These are phyloP conservation scores for Oryza glumipatula DNA, from an alignment of 176 grass and related monocot species.

Conservation along the genomic window DNA sequence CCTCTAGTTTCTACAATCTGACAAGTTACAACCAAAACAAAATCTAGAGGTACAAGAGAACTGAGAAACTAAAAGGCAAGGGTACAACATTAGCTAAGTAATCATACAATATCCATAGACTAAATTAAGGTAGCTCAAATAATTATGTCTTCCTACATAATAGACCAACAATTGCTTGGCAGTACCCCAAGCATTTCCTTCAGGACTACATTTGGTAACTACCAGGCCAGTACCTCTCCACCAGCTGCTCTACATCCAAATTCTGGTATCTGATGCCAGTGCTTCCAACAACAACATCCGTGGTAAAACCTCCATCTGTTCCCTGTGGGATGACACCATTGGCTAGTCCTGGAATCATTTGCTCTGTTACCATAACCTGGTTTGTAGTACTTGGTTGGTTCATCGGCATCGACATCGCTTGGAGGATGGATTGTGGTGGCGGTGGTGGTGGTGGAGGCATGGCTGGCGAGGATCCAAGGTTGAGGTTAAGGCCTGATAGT, in stretches of 20 bases:
- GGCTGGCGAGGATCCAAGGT: conserved; percentile 42
- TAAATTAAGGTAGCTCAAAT: conserved; percentile 21
- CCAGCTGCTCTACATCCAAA: conserved; percentile 65
- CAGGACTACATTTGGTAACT: conserved; percentile 39
- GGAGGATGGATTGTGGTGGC: background rate
- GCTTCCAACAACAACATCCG: conserved; percentile 8
- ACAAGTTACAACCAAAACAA: conserved; percentile 26
- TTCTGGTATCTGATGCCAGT: conserved; percentile 52
- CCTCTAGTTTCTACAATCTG: conserved; percentile 33
- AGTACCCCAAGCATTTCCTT: background rate
- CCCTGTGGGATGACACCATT: conserved; percentile 29
- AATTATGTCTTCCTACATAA: conserved; percentile 25
- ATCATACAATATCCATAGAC: conserved; percentile 32
- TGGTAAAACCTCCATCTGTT: conserved; percentile 32
- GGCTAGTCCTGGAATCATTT: conserved; percentile 20
- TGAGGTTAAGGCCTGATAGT: conserved; percentile 65
- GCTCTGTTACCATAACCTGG: conserved; percentile 36
- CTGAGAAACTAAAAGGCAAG: background rate
- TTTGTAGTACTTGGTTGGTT: background rate
- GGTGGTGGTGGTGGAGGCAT: background rate
- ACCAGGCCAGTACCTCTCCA: conserved; percentile 76
- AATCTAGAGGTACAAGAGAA: conserved; percentile 24
- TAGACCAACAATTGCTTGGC: conserved; percentile 1
- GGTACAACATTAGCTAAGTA: conserved; percentile 12
- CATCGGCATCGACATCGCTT: conserved; percentile 49